phyloP scores from a whole-genome alignment of 352 stramenopile species.

The Sclerospora graminicola region DNA sequence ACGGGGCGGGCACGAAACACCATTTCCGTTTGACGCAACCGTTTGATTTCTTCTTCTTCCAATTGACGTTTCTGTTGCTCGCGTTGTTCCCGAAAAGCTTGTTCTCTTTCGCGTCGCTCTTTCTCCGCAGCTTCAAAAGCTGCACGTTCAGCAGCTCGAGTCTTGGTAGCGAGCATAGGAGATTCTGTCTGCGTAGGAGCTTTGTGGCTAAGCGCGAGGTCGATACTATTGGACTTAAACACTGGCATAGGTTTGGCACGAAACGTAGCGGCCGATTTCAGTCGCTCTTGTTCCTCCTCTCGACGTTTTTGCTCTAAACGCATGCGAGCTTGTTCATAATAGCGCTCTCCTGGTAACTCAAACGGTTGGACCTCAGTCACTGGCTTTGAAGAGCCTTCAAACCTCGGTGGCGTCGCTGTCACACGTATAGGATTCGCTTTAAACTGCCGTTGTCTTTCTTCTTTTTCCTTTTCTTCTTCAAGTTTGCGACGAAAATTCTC shows the following conservation, averaged over 20 bases:
- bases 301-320: conserved; percentile 42
- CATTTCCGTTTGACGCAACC: conserved; percentile 56
- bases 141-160: conserved; percentile 46
- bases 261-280: conserved; percentile 35
- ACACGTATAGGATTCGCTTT: conserved; percentile 62
- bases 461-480: conserved; percentile 45
- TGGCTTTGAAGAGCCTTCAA: conserved; percentile 62
- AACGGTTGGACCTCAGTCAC: conserved; percentile 65
- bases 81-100: conserved; percentile 43
- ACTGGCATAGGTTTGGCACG: conserved; percentile 61
- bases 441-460: conserved; percentile 47
- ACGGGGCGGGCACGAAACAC: conserved; percentile 62
- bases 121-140: conserved; percentile 61
- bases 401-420: conserved; percentile 37
- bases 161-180: conserved; percentile 53
- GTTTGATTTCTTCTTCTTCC: conserved; percentile 63
- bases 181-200: conserved; percentile 35
- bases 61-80: conserved; percentile 38
- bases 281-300: conserved; percentile 39
- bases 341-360: conserved; percentile 37
- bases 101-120: conserved; percentile 48
- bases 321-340: conserved; percentile 47
- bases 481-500: conserved; percentile 53
- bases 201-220: conserved; percentile 24
- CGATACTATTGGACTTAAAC: conserved; percentile 21